phyloP scores from a whole-genome alignment of 108 stramenopile species.

The Schizochytrium sp. region DNA sequence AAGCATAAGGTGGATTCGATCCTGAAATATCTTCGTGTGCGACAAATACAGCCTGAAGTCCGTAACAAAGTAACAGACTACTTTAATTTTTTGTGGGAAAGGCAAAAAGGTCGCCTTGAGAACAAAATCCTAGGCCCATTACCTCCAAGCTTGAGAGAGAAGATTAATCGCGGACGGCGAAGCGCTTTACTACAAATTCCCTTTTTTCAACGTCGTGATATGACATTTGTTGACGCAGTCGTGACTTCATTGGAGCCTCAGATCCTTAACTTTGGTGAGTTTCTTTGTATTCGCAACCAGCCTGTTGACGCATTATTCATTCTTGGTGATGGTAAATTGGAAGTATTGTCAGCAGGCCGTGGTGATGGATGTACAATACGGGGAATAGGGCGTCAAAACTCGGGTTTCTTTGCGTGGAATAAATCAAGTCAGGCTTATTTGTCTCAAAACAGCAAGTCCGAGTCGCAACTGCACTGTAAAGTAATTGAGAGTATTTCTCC shows the following conservation, averaged over 20 bases:
- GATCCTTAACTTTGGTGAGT: slow-evolving; percentile 10
- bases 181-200: neutral
- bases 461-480: neutral
- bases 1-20: slow-evolving; percentile 30
- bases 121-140: neutral
- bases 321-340: neutral
- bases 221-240: slow-evolving; percentile 18
- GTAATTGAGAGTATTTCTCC: neutral
- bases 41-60: neutral
- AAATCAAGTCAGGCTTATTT: neutral
- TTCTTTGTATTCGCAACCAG: neutral
- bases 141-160: neutral
- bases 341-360: neutral
- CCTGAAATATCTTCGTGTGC: neutral
- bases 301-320: slow-evolving; percentile 20
- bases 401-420: neutral
- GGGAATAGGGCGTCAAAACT: neutral
- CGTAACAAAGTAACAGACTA: neutral
- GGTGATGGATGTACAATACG: neutral
- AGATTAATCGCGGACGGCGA: neutral
- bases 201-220: slow-evolving; percentile 5
- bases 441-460: neutral
- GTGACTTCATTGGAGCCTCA: slow-evolving; percentile 28
- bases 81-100: slow-evolving; percentile 44
- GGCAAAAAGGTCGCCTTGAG: slow-evolving; percentile 20